These are phyloP conservation scores for Wakefieldia striispora DNA, from an alignment of 768 basidiomycete species.

Conservation along the genomic window DNA sequence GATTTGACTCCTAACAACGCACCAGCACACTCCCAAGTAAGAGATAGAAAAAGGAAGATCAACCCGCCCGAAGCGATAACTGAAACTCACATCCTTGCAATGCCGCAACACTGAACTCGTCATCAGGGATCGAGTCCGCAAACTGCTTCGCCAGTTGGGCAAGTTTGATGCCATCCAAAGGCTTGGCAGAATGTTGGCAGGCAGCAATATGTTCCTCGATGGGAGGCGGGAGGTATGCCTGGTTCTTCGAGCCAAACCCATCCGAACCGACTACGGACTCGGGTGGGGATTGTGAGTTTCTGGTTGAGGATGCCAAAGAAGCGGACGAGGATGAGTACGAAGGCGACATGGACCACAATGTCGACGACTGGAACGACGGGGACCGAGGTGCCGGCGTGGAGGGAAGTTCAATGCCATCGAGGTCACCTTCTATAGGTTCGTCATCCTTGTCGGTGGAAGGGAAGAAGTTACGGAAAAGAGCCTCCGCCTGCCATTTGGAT, in stretches of 20 bases:
- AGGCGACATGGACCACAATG: slow-evolving; percentile 43
- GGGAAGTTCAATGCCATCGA: slow-evolving; percentile 46
- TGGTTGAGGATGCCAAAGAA: slow-evolving; percentile 34
- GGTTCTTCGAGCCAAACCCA: slow-evolving; percentile 53
- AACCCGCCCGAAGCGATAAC: slow-evolving; percentile 8
- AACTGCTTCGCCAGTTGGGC: slow-evolving; percentile 73
- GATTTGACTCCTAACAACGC: slow-evolving; percentile 19
- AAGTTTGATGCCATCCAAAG: slow-evolving; percentile 62
- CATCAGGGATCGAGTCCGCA: slow-evolving; percentile 78
- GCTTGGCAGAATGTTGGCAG: slow-evolving; percentile 60
- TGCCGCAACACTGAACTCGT: slow-evolving; percentile 86
- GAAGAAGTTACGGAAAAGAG: slow-evolving; percentile 89
- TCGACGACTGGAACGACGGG: slow-evolving; percentile 45
- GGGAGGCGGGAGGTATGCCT: slow-evolving; percentile 62
- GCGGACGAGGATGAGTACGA: slow-evolving; percentile 44
- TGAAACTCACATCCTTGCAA: slow-evolving; percentile 81
- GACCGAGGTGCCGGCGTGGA: slow-evolving; percentile 41
- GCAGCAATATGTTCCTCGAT: slow-evolving; percentile 57
- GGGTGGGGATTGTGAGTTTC: slow-evolving; percentile 26
- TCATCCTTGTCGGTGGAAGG: slow-evolving; percentile 62
- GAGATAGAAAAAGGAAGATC: slow-evolving; percentile 4
- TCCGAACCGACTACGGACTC: slow-evolving; percentile 18
- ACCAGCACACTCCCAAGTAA: slow-evolving; percentile 21
- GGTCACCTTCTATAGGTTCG: slow-evolving; percentile 38
- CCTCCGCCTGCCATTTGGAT: slow-evolving; percentile 81